phyloP scores from a whole-genome alignment of 768 basidiomycete genomes.

The Exidia glandulosa region DNA sequence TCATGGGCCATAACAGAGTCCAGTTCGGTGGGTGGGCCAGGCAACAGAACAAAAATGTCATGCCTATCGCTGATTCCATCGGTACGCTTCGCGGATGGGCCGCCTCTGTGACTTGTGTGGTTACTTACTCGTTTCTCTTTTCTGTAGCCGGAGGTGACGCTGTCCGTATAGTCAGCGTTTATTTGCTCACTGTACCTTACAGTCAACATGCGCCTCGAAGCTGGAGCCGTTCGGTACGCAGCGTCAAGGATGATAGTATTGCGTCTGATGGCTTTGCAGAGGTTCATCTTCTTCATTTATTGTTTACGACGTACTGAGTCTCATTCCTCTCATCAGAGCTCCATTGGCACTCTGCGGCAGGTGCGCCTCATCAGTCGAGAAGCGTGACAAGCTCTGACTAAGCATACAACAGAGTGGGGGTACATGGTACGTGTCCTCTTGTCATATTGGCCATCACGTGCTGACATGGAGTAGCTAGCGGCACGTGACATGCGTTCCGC shows the following conservation, averaged over 20 bases:
- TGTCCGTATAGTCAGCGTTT: constrained; percentile 16
- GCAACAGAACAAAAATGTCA: no score
- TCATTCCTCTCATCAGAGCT: constrained; percentile 22
- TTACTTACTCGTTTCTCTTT: no score
- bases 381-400: not conserved
- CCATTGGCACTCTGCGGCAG: constrained; percentile 43
- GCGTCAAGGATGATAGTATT: not conserved
- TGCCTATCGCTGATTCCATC: no score
- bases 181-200: constrained; percentile 21
- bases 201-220: constrained; percentile 38
- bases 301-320: not conserved
- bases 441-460: not conserved
- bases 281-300: no score
- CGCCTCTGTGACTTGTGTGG: no score
- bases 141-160: constrained; percentile 30
- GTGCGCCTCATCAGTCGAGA: constrained; percentile 17
- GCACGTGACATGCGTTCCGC: constrained; percentile 6
- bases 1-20: constrained; percentile 47
- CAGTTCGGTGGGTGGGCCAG: constrained; percentile 58
- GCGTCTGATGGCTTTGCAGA: not conserved
- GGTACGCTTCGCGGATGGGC: no score
- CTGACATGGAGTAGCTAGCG: constrained; percentile 1
- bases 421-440: constrained; percentile 33
- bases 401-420: constrained; percentile 29
- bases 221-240: constrained; percentile 34